These are phyloP conservation scores for Exophiala dermatitidis DNA, from an alignment of 2,329 filamentous ascomycete species.

Conservation along the genomic window DNA sequence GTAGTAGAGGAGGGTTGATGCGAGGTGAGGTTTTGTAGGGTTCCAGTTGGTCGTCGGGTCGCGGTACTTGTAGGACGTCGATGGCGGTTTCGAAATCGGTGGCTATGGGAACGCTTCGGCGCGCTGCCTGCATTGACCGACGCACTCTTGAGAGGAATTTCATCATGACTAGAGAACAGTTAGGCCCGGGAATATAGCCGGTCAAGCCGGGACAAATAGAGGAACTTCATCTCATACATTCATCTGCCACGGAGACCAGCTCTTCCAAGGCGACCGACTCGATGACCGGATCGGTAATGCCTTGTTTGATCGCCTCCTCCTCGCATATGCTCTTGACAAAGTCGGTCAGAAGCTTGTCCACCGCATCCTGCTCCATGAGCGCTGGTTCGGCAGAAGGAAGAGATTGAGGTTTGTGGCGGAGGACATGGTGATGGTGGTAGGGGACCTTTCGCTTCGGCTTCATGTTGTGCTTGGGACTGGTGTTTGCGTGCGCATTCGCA, in stretches of 20 bases:
- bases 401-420: slow-evolving; percentile 32
- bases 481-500: neutral
- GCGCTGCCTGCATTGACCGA: slow-evolving; percentile 51
- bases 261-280: slow-evolving; percentile 49
- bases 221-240: slow-evolving; percentile 41
- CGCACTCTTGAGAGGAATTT: slow-evolving; percentile 48
- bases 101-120: slow-evolving; percentile 50
- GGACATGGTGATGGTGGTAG: slow-evolving; percentile 39
- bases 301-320: slow-evolving; percentile 23
- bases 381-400: slow-evolving; percentile 34
- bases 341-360: slow-evolving; percentile 49
- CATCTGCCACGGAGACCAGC: slow-evolving; percentile 50
- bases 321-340: slow-evolving; percentile 41
- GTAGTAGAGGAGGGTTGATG: slow-evolving; percentile 30
- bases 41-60: slow-evolving; percentile 24
- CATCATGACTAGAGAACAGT: slow-evolving; percentile 34
- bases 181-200: slow-evolving; percentile 13
- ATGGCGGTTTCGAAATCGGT: slow-evolving; percentile 53
- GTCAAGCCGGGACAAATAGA: neutral
- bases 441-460: slow-evolving; percentile 27
- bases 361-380: slow-evolving; percentile 46
- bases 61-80: slow-evolving; percentile 35
- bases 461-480: neutral
- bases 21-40: slow-evolving; percentile 30
- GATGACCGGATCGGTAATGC: slow-evolving; percentile 35